Conservation (phyloP, 805 yeast species). For the Kuraishia piskuri region DNA sequence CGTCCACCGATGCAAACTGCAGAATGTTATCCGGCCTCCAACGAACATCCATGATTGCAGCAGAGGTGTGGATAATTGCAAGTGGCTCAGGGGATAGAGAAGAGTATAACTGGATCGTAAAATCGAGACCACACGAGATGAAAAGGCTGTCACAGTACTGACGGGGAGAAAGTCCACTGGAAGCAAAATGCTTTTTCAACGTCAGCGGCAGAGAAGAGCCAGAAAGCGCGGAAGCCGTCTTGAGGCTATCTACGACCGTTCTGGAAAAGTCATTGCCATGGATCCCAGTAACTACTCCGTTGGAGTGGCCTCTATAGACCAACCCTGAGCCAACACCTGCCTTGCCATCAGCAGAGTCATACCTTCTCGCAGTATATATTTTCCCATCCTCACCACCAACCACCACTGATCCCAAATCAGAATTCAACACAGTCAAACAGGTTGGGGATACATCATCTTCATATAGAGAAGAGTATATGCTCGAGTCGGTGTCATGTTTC, state of each 20-base stretch:
- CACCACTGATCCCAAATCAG: conserved; percentile 21
- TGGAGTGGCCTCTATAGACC: conserved; percentile 18
- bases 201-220: neutral
- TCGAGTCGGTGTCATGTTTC: conserved; percentile 8
- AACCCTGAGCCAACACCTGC: conserved; percentile 15
- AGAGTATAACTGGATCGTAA: conserved; percentile 20
- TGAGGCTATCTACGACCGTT: neutral
- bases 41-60: conserved; percentile 23
- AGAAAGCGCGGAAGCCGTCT: neutral
- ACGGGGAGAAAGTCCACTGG: neutral
- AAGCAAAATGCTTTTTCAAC: neutral
- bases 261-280: conserved; percentile 11
- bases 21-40: conserved; percentile 26
- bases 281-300: conserved; percentile 23
- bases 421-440: conserved; percentile 12
- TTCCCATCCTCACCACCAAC: conserved; percentile 28
- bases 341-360: conserved; percentile 18
- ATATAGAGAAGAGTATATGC: conserved; percentile 5
- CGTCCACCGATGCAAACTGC: conserved; percentile 25
- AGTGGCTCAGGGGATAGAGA: conserved; percentile 8
- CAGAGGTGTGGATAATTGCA: conserved; percentile 15
- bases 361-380: conserved; percentile 21
- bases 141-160: conserved; percentile 7
- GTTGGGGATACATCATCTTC: conserved; percentile 24
- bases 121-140: conserved; percentile 24